Conservation (phyloP, 2,329 filamentous ascomycete genomes). For the Sporothrix schenckii region DNA sequence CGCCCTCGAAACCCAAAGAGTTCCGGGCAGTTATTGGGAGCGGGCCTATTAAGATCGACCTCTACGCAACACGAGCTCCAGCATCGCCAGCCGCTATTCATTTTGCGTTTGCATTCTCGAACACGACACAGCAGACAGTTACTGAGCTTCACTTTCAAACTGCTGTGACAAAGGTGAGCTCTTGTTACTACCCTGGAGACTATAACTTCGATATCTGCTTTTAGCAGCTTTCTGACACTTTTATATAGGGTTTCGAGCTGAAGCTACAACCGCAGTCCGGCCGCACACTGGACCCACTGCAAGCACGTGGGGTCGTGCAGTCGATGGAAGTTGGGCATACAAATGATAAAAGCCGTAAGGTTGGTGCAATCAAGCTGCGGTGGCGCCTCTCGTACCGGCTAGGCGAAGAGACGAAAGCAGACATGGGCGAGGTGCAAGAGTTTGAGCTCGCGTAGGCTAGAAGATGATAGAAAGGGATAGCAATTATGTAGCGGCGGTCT, state of each 20-base stretch:
- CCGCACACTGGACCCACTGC: conserved; percentile 72
- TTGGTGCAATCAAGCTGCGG: conserved; percentile 80
- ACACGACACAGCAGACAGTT: conserved; percentile 71
- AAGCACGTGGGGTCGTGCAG: conserved; percentile 76
- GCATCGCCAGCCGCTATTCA: conserved; percentile 61
- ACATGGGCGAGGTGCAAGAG: conserved; percentile 82
- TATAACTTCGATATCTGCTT: too few relatives aligned
- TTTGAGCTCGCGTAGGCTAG: conserved; percentile 68
- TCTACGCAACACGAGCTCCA: conserved; percentile 66
- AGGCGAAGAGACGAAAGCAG: conserved; percentile 65
- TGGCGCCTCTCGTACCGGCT: conserved; percentile 85
- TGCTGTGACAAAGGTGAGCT: conserved; percentile 82
- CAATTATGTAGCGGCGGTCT: background rate
- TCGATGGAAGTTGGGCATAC: conserved; percentile 74
- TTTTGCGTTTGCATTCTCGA: conserved; percentile 81
- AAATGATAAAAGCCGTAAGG: conserved; percentile 67
- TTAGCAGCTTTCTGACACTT: background rate
- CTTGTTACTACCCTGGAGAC: background rate
- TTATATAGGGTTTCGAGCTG: conserved; percentile 72
- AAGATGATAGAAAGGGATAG: background rate
- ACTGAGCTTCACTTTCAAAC: conserved; percentile 85
- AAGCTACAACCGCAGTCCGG: conserved; percentile 84
- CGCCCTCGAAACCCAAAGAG: conserved; percentile 55
- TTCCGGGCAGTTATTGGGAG: conserved; percentile 70
- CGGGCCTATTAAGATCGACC: conserved; percentile 70